Base-by-base conservation (phyloP, 139 green algal species). In the Eudorina sp. region DNA sequence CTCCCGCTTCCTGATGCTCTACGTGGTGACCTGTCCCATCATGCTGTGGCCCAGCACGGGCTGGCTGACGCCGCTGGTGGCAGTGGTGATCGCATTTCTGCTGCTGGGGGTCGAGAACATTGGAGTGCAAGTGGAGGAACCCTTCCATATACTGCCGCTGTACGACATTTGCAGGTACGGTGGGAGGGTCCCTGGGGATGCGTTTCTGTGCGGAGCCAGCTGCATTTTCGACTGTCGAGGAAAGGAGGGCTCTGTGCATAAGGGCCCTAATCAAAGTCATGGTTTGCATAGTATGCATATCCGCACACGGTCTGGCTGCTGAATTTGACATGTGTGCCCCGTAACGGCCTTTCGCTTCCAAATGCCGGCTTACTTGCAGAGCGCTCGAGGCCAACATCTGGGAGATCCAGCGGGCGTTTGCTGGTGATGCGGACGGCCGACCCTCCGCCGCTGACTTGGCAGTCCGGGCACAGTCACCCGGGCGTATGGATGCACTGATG, bases 141-240 rank as follows among this genome's bases (percentile, higher is more conserved):
- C 91, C 25, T 93, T 93, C 60, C 68, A 76, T 19, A 87, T 93
- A 55, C 87, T 93, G 55, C 90, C 90, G 4, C 87, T 93, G 58
- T 78, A 90, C 53, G 90, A 86, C 25, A 91, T 93, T 21, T 89
- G 85, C 84, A 90, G 41, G 83, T 89, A 9, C 18, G 64, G 55
- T 27, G 55, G 29, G 27, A 11, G 27, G 23, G 27, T 66, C 3
- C 23, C 29, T 34, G 55, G 7, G 29, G 5, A 34, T 11, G 55
- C 23, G 4, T 66, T 25, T 34, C 27, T 5, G 5, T 66, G 55
- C 29, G 7, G 29, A 23, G 29, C 8, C 23, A 23, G 7, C 23
- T 25, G 23, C 55, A 66, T 11, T 66, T 5, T 23, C 55, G 55
- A 25, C 55, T 66, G 4, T 7, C 4, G 29, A 11, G 3, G 55